Base-by-base conservation (phyloP, 306 rosid species). In the Pterocarpus santalinus region DNA sequence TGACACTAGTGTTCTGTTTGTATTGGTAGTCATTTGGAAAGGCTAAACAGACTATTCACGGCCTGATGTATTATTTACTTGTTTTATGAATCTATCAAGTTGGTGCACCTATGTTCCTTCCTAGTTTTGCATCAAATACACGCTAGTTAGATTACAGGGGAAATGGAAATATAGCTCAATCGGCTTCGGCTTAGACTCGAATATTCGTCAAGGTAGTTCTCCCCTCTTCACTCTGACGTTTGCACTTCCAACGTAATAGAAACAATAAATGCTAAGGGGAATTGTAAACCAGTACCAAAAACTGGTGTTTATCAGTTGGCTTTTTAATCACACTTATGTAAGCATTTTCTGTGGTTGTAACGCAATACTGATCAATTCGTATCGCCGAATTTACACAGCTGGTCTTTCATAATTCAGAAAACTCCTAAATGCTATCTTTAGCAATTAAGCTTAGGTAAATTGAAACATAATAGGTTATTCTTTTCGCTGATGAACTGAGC, bases 71-170 rank as follows among this genome's bases (percentile, higher is more conserved):
- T 28, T 47, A 64, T 80, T 55, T 5, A 49, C 32, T 35, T 58
- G 10, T 73, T 73, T 33, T 47, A 14, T 33, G 78, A 69, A 75
- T 73, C 69, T 77, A 43, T 55, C 16, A 51, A 75, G 58, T 77
- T 58, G 58, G 61, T 8, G 28, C 49, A 41, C 67, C 62, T 17
- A 6, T 63, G 3, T 4, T 8, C 11, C 39, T 5, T 70, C 32
- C 43, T 60, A 3, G 1, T 41, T 22, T 28, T 78, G 39, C 56
- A 44, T 44, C 8, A 56, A n/a, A 68, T 51, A 61, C 72, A 38
- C 28, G 43, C 51, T 34, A 33, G 30, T 81, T 53, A 52, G 1
- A 22, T 22, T 22, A 22, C 28, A 22, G 28, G 28, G 28, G 28
- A 22, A 22, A 22, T 22, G 28, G 28, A 22, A 22, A 22, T 22